Evolutionary conservation across 805 yeast species (phyloP).

Genomic region (Kodamaea neixiangensis): DNA sequence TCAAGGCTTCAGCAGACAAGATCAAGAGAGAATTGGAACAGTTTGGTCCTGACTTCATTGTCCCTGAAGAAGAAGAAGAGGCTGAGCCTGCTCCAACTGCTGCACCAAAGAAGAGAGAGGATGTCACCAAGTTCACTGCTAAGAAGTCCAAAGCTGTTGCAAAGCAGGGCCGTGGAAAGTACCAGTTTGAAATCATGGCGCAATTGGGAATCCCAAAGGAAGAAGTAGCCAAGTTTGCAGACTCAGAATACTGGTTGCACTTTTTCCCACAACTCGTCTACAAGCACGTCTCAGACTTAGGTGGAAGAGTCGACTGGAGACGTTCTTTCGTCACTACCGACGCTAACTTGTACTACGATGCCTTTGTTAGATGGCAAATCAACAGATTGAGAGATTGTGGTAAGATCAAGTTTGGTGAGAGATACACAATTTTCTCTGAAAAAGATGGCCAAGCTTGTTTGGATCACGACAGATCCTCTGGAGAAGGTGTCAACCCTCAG

Average conservation of each 20-base stretch:
- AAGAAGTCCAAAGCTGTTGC: slow-evolving; percentile 93
- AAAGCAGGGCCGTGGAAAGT: slow-evolving; percentile 91
- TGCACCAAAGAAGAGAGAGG: slow-evolving; percentile 50
- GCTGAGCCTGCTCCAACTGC: slow-evolving; percentile 16
- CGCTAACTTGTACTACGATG: slow-evolving; percentile 90
- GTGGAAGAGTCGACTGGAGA: slow-evolving; percentile 98
- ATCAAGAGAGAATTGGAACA: slow-evolving; percentile 87
- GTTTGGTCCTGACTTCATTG: slow-evolving; percentile 80
- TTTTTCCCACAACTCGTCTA: slow-evolving; percentile 91
- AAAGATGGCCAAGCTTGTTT: slow-evolving; percentile 99
- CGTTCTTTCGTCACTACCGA: slow-evolving; percentile 95
- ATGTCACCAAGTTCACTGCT: slow-evolving; percentile 87
- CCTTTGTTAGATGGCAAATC: slow-evolving; percentile 96
- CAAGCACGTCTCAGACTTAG: slow-evolving; percentile 75
- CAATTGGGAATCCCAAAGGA: slow-evolving; percentile 86
- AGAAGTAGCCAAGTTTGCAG: slow-evolving; percentile 86
- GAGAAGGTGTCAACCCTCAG: slow-evolving; percentile 97
- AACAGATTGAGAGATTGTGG: slow-evolving; percentile 80
- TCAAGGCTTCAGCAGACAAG: slow-evolving; percentile 93
- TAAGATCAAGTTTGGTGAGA: slow-evolving; percentile 95
- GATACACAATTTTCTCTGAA: slow-evolving; percentile 95
- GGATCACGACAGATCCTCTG: slow-evolving; percentile 97
- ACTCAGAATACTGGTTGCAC: slow-evolving; percentile 86
- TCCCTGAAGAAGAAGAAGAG: slow-evolving; percentile 64
- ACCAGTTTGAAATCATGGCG: slow-evolving; percentile 94